Conservation (phyloP, 371 early-diverging fungal genomes). For the Mucor racemosus region DNA sequence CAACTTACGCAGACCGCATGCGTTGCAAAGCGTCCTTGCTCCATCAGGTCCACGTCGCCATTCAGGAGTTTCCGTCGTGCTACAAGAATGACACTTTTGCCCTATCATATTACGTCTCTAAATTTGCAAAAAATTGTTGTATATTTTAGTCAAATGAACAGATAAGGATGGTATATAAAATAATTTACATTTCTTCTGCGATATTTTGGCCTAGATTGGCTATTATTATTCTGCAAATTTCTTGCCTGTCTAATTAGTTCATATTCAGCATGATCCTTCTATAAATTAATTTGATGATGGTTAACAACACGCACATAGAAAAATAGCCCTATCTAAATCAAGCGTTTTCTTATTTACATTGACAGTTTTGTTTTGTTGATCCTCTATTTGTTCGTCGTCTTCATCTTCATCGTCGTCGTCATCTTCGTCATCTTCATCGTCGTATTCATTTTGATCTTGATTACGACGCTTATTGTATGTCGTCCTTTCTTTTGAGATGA, state of each 20-base stretch:
- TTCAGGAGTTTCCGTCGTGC: slow-evolving; percentile 68
- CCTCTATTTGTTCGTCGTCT: slow-evolving; percentile 13
- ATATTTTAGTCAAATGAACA: neutral
- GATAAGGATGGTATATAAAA: neutral
- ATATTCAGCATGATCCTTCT: slow-evolving; percentile 33
- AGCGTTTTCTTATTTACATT: neutral
- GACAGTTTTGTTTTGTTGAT: neutral
- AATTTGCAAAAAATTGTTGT: slow-evolving; percentile 1
- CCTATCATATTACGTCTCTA: slow-evolving; percentile 43
- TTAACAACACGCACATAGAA: neutral
- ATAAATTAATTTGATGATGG: neutral
- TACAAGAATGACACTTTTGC: slow-evolving; percentile 63
- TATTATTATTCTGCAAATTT: slow-evolving; percentile 28
- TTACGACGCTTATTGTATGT: neutral
- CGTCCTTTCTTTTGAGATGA: neutral
- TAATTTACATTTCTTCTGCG: slow-evolving; percentile 39
- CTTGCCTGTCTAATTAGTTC: slow-evolving; percentile 45
- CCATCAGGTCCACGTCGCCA: slow-evolving; percentile 77
- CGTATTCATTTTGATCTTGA: neutral
- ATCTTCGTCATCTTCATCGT: slow-evolving; percentile 1
- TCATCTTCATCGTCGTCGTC: slow-evolving; percentile 23
- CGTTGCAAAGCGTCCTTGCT: slow-evolving; percentile 69
- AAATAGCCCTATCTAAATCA: slow-evolving; percentile 1
- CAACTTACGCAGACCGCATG: slow-evolving; percentile 67
- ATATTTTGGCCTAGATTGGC: slow-evolving; percentile 31